phyloP scores from a whole-genome alignment of 495 filamentous ascomycete genomes.

The Daldinia concentrica region DNA sequence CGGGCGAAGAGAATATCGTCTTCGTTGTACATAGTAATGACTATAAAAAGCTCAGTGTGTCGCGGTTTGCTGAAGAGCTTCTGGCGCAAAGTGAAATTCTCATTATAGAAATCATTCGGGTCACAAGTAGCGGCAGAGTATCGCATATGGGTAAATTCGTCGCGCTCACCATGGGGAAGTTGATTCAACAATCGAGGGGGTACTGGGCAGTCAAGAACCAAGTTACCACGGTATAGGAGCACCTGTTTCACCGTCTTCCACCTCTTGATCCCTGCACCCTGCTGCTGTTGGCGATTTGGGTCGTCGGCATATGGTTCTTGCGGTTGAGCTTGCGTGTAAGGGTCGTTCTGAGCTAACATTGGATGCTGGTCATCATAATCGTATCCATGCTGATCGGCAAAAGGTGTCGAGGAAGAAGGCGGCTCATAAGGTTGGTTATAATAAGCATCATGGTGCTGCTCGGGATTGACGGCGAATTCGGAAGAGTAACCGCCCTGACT shows the following conservation, averaged over 20 bases:
- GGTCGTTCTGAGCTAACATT: slow-evolving; percentile 60
- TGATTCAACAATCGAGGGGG: slow-evolving; percentile 87
- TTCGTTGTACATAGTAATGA: slow-evolving; percentile 99
- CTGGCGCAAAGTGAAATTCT: slow-evolving; percentile 94
- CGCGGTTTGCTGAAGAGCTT: slow-evolving; percentile 91
- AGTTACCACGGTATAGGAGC: slow-evolving; percentile 93
- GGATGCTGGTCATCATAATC: slow-evolving; percentile 61
- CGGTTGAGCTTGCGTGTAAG: slow-evolving; percentile 46
- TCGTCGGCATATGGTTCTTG: slow-evolving; percentile 61
- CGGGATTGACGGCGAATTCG: slow-evolving; percentile 80
- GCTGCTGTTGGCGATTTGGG: slow-evolving; percentile 62
- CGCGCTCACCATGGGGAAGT: slow-evolving; percentile 87
- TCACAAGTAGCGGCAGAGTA: slow-evolving; percentile 98
- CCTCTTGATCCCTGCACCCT: slow-evolving; percentile 73
- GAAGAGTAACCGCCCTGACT: slow-evolving; percentile 69
- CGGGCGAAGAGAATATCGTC: slow-evolving; percentile 96
- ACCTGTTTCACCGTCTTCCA: slow-evolving; percentile 99
- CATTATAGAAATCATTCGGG: slow-evolving; percentile 82
- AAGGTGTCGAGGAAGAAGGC: slow-evolving; percentile 49
- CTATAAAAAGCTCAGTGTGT: slow-evolving; percentile 97
- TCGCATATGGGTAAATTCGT: slow-evolving; percentile 99
- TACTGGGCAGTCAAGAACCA: slow-evolving; percentile 97
- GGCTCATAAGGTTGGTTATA: slow-evolving; percentile 85
- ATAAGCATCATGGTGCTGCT: slow-evolving; percentile 87
- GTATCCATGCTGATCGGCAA: slow-evolving; percentile 65